Base-by-base conservation (phyloP, 768 basidiomycete genomes). In the Termitomyces sp. region DNA sequence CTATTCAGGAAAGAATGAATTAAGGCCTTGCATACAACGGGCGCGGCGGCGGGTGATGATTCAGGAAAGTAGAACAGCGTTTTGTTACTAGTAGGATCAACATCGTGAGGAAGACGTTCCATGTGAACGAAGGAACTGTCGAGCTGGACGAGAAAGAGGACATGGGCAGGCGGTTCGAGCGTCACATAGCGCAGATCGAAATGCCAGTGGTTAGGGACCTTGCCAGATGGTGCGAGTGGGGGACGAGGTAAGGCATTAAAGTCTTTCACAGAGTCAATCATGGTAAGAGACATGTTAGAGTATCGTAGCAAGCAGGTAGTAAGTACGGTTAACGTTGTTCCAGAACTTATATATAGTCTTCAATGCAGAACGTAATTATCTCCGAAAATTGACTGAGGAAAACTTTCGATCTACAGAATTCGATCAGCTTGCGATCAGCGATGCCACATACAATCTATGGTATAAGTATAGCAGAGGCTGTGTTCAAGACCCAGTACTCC, bases 181-280 rank as follows among this genome's bases (percentile, higher is more conserved):
- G 65, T 63, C 2, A 73, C 57, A 54, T 66, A 73, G n/a, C 71
- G 69, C 19, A 71, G 35, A 42, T 73, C 70, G 30, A 73, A 73
- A 51, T 71, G 66, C 70, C 71, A 73, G 51, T 65, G 55, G 49
- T 70, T 70, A 10, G 62, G 55, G 1, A 64, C 61, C 32, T 15
- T 35, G 17, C 65, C 64, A 47, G 65, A 62, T 7, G 65, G 63
- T 2, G 55, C 22, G 12, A 56, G 51, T 14, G 48, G 50, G 8
- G 57, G 55, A 11, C 67, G 60, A 40, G 64, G 62, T 9, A 70
- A 57, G 9, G 58, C 54, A 41, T 69, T 71, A 60, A 67, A 70
- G 11, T 50, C 48, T 41, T 64, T 49, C 21, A 66, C 65, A n/a
- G 51, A 42, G 2, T 53, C 32, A 38, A 17, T 15, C 41, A 51